A percentile compares a stretch with the other conserved stretches of the same genome.
Evolutionary conservation across 768 basidiomycete genomes (phyloP).

Genomic region (Termitomyces bulborhizus): DNA sequence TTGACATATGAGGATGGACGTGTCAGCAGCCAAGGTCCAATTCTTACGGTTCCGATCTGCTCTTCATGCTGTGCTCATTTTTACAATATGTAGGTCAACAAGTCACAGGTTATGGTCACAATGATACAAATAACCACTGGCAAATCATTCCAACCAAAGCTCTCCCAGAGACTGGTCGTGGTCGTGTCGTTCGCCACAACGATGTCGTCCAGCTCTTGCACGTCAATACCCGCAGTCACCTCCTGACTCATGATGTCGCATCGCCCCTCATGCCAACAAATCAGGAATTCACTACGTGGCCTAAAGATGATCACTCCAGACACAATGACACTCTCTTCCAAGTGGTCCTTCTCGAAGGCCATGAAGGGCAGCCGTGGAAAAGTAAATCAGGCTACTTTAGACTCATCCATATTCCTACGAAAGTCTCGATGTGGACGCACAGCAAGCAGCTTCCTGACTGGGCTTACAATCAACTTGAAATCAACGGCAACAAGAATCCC

Average conservation of each 20-base stretch:
- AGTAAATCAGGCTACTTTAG: constrained; percentile 93
- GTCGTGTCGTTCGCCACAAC: constrained; percentile 84
- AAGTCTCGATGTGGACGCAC: constrained; percentile 94
- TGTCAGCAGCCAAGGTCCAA: constrained; percentile 81
- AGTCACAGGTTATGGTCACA: constrained; percentile 91
- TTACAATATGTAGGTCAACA: constrained; percentile 66
- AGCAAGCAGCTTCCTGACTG: constrained; percentile 83
- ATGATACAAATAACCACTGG: constrained; percentile 95
- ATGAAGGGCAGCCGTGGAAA: constrained; percentile 81
- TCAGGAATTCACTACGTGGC: constrained; percentile 95
- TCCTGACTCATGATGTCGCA: constrained; percentile 96
- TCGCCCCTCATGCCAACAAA: constrained; percentile 97
- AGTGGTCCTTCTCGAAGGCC: constrained; percentile 63
- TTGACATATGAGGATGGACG: constrained; percentile 94
- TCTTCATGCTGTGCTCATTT: background rate
- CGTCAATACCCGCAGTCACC: constrained; percentile 71
- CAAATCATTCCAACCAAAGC: constrained; percentile 93
- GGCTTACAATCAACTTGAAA: constrained; percentile 96
- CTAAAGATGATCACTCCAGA: constrained; percentile 68
- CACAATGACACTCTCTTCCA: constrained; percentile 90
- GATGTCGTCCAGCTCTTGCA: constrained; percentile 89
- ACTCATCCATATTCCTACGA: constrained; percentile 83
- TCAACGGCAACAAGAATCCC: constrained; percentile 95
- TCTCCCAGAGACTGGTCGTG: constrained; percentile 89
- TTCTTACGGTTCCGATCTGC: background rate